Conservation (phyloP, 371 early-diverging fungal genomes). For the Saksenaea oblongispora region DNA sequence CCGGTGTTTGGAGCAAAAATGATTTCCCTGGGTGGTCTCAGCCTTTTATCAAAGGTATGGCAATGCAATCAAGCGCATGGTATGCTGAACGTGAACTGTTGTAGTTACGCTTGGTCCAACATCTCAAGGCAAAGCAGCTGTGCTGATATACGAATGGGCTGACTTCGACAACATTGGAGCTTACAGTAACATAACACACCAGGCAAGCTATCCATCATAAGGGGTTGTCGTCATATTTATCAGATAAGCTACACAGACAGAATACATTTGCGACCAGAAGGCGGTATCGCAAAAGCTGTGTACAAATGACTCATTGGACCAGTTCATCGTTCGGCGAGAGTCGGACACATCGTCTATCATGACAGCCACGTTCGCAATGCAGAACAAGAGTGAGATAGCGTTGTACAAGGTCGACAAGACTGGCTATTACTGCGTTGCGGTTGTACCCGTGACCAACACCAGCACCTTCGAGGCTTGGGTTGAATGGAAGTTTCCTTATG, state of each 20-base stretch:
- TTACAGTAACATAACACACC: constrained; percentile 25
- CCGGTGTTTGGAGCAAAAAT: constrained; percentile 50
- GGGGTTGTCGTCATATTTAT: not conserved
- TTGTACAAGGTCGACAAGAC: constrained; percentile 61
- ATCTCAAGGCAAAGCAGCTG: constrained; percentile 48
- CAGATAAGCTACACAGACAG: constrained; percentile 19
- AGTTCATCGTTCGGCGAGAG: constrained; percentile 39
- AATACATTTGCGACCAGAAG: constrained; percentile 52
- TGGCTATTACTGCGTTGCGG: constrained; percentile 75
- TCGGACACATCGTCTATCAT: constrained; percentile 38
- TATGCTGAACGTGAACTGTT: not conserved
- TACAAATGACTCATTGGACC: constrained; percentile 37
- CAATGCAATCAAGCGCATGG: not conserved
- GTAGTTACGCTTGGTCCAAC: constrained; percentile 45
- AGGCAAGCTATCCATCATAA: constrained; percentile 17
- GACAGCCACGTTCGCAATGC: constrained; percentile 33
- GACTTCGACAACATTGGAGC: constrained; percentile 54
- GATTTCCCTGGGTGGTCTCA: constrained; percentile 46
- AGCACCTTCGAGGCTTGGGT: constrained; percentile 59
- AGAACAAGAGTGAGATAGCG: constrained; percentile 29
- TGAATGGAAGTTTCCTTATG: constrained; percentile 79
- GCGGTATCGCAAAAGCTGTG: constrained; percentile 52
- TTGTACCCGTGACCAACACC: constrained; percentile 27
- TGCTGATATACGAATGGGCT: constrained; percentile 59
- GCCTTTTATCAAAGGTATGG: constrained; percentile 47